Evolutionary conservation across 768 basidiomycete genomes (phyloP).

Genomic region (Boletus pseudo-olivaceus): DNA sequence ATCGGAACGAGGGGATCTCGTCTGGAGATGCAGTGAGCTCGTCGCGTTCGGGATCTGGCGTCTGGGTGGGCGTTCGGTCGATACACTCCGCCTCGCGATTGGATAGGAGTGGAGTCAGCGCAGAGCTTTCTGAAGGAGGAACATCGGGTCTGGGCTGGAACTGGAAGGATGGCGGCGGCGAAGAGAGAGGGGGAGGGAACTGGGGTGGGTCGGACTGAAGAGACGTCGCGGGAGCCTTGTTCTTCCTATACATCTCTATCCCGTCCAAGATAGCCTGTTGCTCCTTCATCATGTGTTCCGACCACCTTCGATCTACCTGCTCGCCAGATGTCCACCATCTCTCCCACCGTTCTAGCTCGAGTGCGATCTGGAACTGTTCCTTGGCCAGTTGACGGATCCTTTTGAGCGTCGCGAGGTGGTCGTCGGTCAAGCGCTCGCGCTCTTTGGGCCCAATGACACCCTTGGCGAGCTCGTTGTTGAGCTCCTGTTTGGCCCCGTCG

Average conservation of each 20-base stretch:
- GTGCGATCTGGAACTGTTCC: conserved; percentile 42
- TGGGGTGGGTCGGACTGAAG: too few relatives aligned
- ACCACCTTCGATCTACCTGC: conserved; percentile 32
- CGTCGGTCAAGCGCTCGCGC: conserved; percentile 36
- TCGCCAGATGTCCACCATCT: conserved; percentile 46
- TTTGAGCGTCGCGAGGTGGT: conserved; percentile 41
- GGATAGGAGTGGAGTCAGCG: conserved; percentile 5
- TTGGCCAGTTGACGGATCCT: conserved; percentile 43
- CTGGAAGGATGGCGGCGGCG: not conserved
- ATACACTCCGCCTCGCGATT: conserved; percentile 18
- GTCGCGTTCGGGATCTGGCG: conserved; percentile 22
- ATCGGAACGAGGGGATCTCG: conserved; percentile 16
- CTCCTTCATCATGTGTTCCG: conserved; percentile 32
- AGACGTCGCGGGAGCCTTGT: too few relatives aligned
- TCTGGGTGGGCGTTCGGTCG: conserved; percentile 17
- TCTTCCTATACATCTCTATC: conserved; percentile 19
- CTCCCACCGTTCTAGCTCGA: conserved; percentile 49
- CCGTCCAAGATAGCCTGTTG: conserved; percentile 47
- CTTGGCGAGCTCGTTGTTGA: conserved; percentile 49
- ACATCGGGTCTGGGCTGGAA: conserved; percentile 1
- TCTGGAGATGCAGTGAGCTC: conserved; percentile 19
- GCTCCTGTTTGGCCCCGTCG: conserved; percentile 60
- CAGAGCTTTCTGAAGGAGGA: conserved; percentile 5
- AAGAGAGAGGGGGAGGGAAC: not conserved
- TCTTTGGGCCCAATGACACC: conserved; percentile 31